Percentiles rank a stretch among this genome's conserved stretches.
These are phyloP conservation scores for Neurospora sp. DNA, from an alignment of 495 filamentous ascomycete genomes.

Conservation along the genomic window DNA sequence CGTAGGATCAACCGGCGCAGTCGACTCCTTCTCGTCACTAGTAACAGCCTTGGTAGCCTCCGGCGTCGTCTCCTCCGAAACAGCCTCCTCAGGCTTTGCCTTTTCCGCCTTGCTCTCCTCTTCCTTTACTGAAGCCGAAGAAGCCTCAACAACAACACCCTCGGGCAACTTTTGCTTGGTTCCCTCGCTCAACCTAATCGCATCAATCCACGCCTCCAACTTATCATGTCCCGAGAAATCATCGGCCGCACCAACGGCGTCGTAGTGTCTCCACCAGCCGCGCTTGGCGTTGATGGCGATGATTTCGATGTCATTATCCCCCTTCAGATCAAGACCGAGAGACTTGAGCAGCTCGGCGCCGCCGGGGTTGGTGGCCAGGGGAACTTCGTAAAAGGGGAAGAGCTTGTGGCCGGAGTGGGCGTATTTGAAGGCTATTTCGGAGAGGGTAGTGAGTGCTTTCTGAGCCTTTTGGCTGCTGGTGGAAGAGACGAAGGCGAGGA, in stretches of 20 bases:
- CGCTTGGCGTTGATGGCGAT: constrained; percentile 76
- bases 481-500: constrained; percentile 60
- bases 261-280: constrained; percentile 74
- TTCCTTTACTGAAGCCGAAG: constrained; percentile 36
- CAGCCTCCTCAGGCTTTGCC: constrained; percentile 26
- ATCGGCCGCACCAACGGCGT: constrained; percentile 17
- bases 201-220: constrained; percentile 81
- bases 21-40: constrained; percentile 16
- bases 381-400: constrained; percentile 75
- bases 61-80: constrained; percentile 19
- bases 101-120: constrained; percentile 26
- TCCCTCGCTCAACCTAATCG: constrained; percentile 75
- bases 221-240: constrained; percentile 45
- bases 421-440: constrained; percentile 68
- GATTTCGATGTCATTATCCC: constrained; percentile 44
- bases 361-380: constrained; percentile 45
- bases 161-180: constrained; percentile 73
- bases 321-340: constrained; percentile 44
- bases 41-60: constrained; percentile 22
- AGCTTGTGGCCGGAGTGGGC: constrained; percentile 50
- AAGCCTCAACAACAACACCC: constrained; percentile 45
- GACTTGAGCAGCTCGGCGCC: constrained; percentile 45
- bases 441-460: constrained; percentile 54
- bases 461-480: constrained; percentile 41
- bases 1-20: constrained; percentile 19